Percentiles rank a stretch among this genome's conserved stretches.
Conservation (phyloP, 2,329 filamentous ascomycete genomes). For the Aspergillus sp. region DNA sequence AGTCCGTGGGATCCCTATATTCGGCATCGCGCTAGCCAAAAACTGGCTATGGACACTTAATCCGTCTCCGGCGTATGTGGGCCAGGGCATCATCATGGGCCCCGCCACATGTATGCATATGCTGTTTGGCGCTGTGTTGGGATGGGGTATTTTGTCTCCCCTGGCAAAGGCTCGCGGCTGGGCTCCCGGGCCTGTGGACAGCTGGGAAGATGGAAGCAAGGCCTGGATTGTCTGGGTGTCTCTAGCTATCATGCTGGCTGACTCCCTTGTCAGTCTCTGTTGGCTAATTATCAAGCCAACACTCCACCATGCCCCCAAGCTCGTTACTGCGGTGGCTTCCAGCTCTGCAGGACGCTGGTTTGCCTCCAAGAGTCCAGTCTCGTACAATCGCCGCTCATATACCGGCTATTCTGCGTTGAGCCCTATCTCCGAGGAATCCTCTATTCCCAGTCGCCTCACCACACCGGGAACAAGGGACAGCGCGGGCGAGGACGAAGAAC, state of each 20-base stretch:
- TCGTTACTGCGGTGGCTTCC: conserved; percentile 28
- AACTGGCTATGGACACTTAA: conserved; percentile 96
- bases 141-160: conserved; percentile 89
- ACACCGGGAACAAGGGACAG: not conserved
- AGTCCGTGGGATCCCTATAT: conserved; percentile 80
- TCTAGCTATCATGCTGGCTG: conserved; percentile 92
- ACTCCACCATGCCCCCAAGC: conserved; percentile 45
- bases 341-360: conserved; percentile 27
- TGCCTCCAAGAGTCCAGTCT: conserved; percentile 17
- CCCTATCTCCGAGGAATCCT: conserved; percentile 20
- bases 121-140: conserved; percentile 82
- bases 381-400: conserved; percentile 21
- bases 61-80: conserved; percentile 93
- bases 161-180: conserved; percentile 81
- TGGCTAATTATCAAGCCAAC: conserved; percentile 70
- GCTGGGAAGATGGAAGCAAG: conserved; percentile 92
- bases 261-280: conserved; percentile 82
- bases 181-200: conserved; percentile 80
- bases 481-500: conserved; percentile 48
- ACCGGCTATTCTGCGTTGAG: conserved; percentile 31
- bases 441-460: conserved; percentile 8
- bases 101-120: conserved; percentile 93
- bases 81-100: conserved; percentile 98
- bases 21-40: conserved; percentile 69
- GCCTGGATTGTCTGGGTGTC: conserved; percentile 99